Percentiles rank a stretch among this genome's conserved stretches.
phyloP scores from a whole-genome alignment of 2,329 filamentous ascomycete genomes.

The Corniculantispora saksenae region DNA sequence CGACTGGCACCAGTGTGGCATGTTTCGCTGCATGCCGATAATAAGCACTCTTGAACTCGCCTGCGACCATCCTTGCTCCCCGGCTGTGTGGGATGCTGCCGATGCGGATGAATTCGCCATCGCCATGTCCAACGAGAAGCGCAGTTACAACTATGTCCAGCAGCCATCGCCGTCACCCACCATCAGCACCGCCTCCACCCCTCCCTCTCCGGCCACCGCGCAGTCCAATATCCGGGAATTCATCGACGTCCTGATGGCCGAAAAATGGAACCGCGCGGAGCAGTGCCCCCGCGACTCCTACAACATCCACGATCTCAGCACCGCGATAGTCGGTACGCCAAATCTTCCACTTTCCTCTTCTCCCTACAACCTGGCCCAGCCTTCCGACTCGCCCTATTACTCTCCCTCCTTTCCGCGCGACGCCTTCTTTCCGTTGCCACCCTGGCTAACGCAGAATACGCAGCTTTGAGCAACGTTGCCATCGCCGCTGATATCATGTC shows the following conservation, averaged over 20 bases:
- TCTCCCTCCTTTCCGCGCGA: background rate
- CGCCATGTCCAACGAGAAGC: background rate
- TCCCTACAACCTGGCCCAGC: background rate
- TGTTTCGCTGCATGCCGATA: constrained; percentile 27
- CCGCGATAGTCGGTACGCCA: constrained; percentile 19
- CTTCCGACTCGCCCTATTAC: background rate
- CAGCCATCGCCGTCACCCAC: background rate
- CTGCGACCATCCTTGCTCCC: constrained; percentile 27
- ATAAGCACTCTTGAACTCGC: constrained; percentile 28
- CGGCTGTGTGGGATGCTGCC: constrained; percentile 29
- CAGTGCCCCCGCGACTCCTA: constrained; percentile 19
- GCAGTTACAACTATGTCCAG: background rate
- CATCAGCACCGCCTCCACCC: background rate
- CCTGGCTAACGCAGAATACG: background rate
- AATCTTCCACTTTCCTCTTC: background rate
- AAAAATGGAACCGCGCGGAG: constrained; percentile 20
- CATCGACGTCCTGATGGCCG: constrained; percentile 25
- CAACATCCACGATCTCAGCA: constrained; percentile 18
- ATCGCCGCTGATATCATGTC: constrained; percentile 23
- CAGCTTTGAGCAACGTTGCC: constrained; percentile 21
- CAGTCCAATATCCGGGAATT: constrained; percentile 21
- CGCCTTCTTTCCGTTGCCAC: background rate
- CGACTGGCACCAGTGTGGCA: constrained; percentile 32
- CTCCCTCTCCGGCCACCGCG: background rate
- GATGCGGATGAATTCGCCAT: constrained; percentile 23